phyloP scores from a whole-genome alignment of 192 early-diverging fungal species.

The Umbelopsis ramanniana region DNA sequence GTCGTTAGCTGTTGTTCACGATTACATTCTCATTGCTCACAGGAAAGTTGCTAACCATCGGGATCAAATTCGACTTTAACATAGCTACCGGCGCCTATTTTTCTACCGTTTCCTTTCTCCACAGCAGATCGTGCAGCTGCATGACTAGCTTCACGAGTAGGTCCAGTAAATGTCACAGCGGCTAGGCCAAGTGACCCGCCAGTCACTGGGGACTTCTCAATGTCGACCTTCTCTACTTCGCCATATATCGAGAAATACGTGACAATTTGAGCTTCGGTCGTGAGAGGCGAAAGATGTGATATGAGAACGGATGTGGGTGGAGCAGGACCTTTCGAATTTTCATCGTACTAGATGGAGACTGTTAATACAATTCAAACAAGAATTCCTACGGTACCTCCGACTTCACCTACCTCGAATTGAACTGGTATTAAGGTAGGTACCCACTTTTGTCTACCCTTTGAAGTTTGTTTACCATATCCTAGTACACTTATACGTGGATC shows the following conservation, averaged over 20 bases:
- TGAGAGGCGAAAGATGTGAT: conserved; percentile 41
- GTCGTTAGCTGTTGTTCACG: neutral
- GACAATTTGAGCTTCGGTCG: conserved; percentile 39
- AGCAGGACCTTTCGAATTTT: conserved; percentile 29
- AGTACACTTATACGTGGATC: conserved; percentile 30
- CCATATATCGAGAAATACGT: conserved; percentile 57
- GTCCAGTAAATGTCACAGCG: conserved; percentile 46
- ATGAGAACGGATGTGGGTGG: conserved; percentile 40
- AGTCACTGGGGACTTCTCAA: conserved; percentile 54
- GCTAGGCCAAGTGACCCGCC: conserved; percentile 54
- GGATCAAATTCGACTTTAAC: conserved; percentile 47
- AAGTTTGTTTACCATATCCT: conserved; percentile 28
- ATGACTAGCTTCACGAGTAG: conserved; percentile 29
- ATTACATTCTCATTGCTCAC: neutral
- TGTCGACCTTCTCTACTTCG: conserved; percentile 47
- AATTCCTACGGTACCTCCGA: neutral
- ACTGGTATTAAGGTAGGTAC: conserved; percentile 20
- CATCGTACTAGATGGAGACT: conserved; percentile 20
- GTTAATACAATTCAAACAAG: neutral
- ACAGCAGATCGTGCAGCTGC: conserved; percentile 50
- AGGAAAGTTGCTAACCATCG: conserved; percentile 28
- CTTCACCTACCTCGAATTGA: conserved; percentile 32
- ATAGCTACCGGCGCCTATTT: conserved; percentile 36
- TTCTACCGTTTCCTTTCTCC: conserved; percentile 51
- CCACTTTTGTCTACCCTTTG: conserved; percentile 28